Evolutionary conservation across 371 early-diverging fungal species (phyloP), one percentile per base, ranked within the genome.

Genomic region (Lichtheimia hyalospora): DNA sequence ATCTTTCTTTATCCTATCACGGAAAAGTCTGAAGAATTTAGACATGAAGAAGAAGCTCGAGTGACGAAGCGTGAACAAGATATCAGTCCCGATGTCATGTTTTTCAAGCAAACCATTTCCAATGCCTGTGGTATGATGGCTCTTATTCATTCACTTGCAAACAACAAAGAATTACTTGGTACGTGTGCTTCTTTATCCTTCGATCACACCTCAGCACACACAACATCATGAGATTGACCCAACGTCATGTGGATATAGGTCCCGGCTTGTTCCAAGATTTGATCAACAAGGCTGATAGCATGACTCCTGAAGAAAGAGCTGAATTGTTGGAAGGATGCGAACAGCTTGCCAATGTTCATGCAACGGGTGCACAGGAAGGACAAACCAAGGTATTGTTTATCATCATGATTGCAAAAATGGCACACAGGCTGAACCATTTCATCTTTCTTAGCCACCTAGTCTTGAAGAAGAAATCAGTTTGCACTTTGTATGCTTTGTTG

Each of bases 81-180:
- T 24, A 71, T 67, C 62, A 79, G 77, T 44, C 75, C 77, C 42
- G 67, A 86, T 14, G 62, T 91, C 15, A 84, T 85, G 60, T 95
- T 90, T 62, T 83, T 86, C 57, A 81, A 78, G 16, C 95, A 96
- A 71, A 94, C 94, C 10, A 95, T 95, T 52, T 66, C 81, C 48
- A 96, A 96, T 63, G 96, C 96, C 4, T 96, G 96, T 60, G 92
- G 92, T 15, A 88, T 90, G 16, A 89, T 91, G 77, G 91, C 86
- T 1, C 74, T 91, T 3, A 62, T 91, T 18, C 92, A 89, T 59
- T 74, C 89, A 1, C 60, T 90, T 24, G 82, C 79, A 49, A 90
- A 87, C 63, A 84, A 79, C 62, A 53, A 71, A 24, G 53, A 42
- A 7, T 44, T 83, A n/a, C 50, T 63, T 5, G 68, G 81, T 57